Evolutionary conservation across 192 early-diverging fungal genomes (phyloP).

Genomic region (Mortierella hygrophila): DNA sequence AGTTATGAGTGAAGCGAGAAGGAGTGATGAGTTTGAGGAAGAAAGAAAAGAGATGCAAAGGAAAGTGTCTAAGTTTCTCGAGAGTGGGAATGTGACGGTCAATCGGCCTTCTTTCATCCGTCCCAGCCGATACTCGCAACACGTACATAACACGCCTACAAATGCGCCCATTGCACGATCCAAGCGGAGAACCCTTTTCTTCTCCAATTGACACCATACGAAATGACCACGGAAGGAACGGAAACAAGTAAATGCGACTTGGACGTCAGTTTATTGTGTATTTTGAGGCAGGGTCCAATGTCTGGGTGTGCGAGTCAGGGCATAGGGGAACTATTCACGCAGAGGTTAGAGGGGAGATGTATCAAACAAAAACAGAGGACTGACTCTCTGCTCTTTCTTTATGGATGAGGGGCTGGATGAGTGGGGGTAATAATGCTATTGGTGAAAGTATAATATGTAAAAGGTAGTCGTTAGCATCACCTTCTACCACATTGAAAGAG

Average conservation of each 20-base stretch:
- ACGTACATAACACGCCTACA: background rate
- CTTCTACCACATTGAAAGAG: background rate
- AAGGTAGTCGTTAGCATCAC: background rate
- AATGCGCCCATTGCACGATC: background rate
- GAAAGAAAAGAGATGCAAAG: background rate
- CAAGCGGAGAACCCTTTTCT: background rate
- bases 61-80: background rate
- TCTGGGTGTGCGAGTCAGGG: background rate
- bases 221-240: background rate
- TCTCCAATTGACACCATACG: background rate
- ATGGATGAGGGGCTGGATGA: background rate
- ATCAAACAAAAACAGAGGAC: conserved; percentile 12
- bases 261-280: conserved; percentile 6
- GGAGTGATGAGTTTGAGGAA: background rate
- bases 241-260: background rate
- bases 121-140: background rate
- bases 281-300: conserved; percentile 1
- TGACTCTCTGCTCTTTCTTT: conserved; percentile 11
- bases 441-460: background rate
- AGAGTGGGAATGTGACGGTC: background rate
- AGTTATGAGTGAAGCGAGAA: background rate
- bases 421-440: conserved; percentile 21
- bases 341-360: conserved; percentile 6
- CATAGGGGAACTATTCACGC: background rate
- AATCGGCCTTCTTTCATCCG: background rate